Evolutionary conservation across 1,284 basidiomycete genomes (phyloP), one percentile per base, ranked within the genome.

Genomic region (Fistulinella staudtii): DNA sequence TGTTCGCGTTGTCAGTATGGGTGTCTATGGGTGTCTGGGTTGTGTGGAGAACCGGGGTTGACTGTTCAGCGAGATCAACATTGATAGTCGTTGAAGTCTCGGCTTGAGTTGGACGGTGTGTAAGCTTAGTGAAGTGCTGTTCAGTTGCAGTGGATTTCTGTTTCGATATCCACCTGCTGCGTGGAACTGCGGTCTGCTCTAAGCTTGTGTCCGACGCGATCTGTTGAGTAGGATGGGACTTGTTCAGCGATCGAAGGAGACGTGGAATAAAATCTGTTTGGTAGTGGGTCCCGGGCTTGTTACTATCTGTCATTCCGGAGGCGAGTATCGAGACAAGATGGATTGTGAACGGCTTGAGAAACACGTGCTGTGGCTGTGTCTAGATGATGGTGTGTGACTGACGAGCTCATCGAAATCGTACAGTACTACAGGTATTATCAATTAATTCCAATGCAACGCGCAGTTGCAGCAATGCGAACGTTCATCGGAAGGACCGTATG

Each of bases 381-480:
- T n/a, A 8, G 23, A 36, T 17, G 6, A 11, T 10, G n/a, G 8
- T 9, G 9, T 18, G 8, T n/a, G 4, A 22, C 30, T 10, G 9
- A 31, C 14, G 10, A 18, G 9, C 5, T n/a, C n/a, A n/a, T n/a
- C n/a, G n/a, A n/a, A n/a, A n/a, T n/a, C n/a, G n/a, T n/a, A n/a
- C n/a, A n/a, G n/a, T n/a, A n/a, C n/a, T 22, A 34, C 18, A 11
- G 3, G 11, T 25, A 41, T 35, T n/a, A 33, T 65, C 42, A 55
- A 36, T 43, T n/a, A 46, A 46, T 42, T 42, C 63, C 64, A 48
- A 77, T 78, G 48, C 55, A 67, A n/a, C 75, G 71, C 8, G 76
- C 76, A 14, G 75, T 77, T 3, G 76, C 76, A 15, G 74, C 76
- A 43, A 77, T 74, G 6, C 75, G 71, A 63, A 77, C 75, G 58